phyloP scores from a whole-genome alignment of 1,139 yeast species.

The Fermentozyma sake region DNA sequence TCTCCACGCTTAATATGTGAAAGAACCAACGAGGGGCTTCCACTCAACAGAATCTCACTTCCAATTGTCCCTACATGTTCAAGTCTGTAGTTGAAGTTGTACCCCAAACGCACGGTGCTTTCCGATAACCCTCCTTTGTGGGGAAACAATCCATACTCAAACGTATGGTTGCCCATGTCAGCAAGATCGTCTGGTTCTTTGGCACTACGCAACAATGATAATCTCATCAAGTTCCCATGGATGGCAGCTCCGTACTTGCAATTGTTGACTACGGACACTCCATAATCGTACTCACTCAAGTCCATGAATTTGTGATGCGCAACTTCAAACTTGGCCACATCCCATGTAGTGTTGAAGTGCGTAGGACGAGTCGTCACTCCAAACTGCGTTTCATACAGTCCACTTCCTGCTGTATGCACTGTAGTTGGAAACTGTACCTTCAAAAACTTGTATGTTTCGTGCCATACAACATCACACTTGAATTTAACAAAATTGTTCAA shows the following conservation, averaged over 20 bases:
- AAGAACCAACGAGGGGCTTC: constrained; percentile 62
- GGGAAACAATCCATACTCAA: constrained; percentile 81
- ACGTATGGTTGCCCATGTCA: constrained; percentile 84
- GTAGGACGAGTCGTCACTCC: constrained; percentile 91
- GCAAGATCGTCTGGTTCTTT: constrained; percentile 91
- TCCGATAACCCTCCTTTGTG: constrained; percentile 64
- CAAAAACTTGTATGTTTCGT: constrained; percentile 79
- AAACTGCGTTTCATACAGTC: constrained; percentile 89
- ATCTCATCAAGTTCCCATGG: constrained; percentile 83
- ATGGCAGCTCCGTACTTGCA: constrained; percentile 88
- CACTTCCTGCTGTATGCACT: constrained; percentile 60
- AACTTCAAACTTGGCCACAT: constrained; percentile 92
- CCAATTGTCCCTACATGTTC: constrained; percentile 17
- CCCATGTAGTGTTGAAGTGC: constrained; percentile 93
- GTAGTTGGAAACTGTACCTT: constrained; percentile 95
- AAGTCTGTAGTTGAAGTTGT: constrained; percentile 69
- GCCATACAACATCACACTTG: constrained; percentile 76
- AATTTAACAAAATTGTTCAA: constrained; percentile 45
- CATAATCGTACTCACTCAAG: constrained; percentile 78
- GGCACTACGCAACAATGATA: constrained; percentile 78
- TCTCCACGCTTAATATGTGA: constrained; percentile 86
- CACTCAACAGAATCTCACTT: constrained; percentile 26
- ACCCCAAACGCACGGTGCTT: constrained; percentile 68
- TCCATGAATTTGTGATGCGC: constrained; percentile 94
- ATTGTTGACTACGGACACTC: constrained; percentile 83